Evolutionary conservation across 768 basidiomycete genomes (phyloP).

Genomic region (Scleroderma citrinum): DNA sequence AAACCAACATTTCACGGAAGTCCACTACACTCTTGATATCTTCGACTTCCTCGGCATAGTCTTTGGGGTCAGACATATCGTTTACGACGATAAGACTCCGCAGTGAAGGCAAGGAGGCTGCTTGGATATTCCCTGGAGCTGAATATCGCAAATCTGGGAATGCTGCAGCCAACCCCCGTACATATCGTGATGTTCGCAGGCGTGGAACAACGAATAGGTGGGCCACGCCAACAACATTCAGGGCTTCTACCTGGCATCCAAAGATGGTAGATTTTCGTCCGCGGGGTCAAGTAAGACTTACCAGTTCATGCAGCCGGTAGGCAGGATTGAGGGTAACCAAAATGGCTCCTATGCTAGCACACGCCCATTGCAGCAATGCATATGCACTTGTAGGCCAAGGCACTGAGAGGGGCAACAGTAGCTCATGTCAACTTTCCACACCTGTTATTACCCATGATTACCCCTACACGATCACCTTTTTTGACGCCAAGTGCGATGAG

Average conservation of each 20-base stretch:
- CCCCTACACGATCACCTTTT: conserved; percentile 73
- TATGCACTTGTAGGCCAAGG: conserved; percentile 48
- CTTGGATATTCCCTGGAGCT: conserved; percentile 50
- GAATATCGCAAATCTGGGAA: conserved; percentile 50
- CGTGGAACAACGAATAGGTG: conserved; percentile 71
- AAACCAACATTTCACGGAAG: conserved; percentile 68
- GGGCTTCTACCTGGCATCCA: conserved; percentile 44
- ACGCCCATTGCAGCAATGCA: conserved; percentile 80
- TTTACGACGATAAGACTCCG: conserved; percentile 63
- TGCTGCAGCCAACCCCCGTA: conserved; percentile 51
- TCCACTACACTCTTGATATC: conserved; percentile 51
- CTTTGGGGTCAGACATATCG: conserved; percentile 39
- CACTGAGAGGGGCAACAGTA: not conserved
- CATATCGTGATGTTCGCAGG: conserved; percentile 59
- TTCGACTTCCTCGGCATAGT: conserved; percentile 35
- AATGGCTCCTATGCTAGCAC: conserved; percentile 78
- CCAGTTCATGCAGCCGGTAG: conserved; percentile 66
- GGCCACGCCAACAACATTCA: conserved; percentile 59
- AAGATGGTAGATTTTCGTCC: not conserved
- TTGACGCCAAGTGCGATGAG: conserved; percentile 61
- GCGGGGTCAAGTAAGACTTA: conserved; percentile 26
- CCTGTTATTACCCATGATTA: conserved; percentile 86
- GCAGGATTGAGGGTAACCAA: conserved; percentile 82
- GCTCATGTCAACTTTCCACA: conserved; percentile 25
- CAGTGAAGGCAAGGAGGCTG: conserved; percentile 53